Evolutionary conservation across 192 early-diverging fungal genomes (phyloP), one percentile per base, ranked within the genome.

Genomic region (Backusella circina): DNA sequence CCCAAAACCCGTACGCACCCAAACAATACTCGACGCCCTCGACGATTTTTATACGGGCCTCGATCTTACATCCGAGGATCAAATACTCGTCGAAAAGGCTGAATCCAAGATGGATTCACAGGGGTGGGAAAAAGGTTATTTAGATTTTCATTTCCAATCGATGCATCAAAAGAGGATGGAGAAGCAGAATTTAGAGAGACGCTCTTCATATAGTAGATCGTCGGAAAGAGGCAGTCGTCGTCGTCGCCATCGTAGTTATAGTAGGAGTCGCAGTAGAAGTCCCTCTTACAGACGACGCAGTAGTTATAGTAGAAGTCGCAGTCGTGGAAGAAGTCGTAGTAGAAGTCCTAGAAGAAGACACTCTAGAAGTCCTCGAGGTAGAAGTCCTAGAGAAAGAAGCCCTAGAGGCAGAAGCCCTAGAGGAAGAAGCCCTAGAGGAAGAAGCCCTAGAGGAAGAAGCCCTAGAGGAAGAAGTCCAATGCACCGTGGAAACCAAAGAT

Each of bases 41-140:
- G 44, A 78, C 6, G 65, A 73, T 2, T 78, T 73, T 39, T 78
- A 78, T 33, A 16, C 57, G 18, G 76, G 71, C 5, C 33, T 78
- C 9, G 44, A 74, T 74, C 33, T 41, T 31, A 6, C 16, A 37
- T 37, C 37, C 7, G 54, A 65, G 5, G 38, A 61, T 3, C 23
- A 15, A 0, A 73, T 70, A 23, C 54, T 78, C 21, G 65, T 51
- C 2, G 65, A 67, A 12, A 72, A 64, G 9, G 21, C 32, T 1
- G 44, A 68, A 1, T 57, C 65, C 37, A 44, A 73, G 54, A 32
- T 65, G 21, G 76, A 78, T 35, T 26, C 57, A 65, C 54, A 74
- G 28, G 76, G 76, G 12, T 78, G 76, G 76, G 76, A 78, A 37
- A 71, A 71, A 10, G 71, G 70, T 7, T 78, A 73, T 61, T 38